Percentiles rank a stretch among this genome's conserved stretches.
Conservation (phyloP, 1,284 basidiomycete genomes). For the Leccinum pseudoinsigne region DNA sequence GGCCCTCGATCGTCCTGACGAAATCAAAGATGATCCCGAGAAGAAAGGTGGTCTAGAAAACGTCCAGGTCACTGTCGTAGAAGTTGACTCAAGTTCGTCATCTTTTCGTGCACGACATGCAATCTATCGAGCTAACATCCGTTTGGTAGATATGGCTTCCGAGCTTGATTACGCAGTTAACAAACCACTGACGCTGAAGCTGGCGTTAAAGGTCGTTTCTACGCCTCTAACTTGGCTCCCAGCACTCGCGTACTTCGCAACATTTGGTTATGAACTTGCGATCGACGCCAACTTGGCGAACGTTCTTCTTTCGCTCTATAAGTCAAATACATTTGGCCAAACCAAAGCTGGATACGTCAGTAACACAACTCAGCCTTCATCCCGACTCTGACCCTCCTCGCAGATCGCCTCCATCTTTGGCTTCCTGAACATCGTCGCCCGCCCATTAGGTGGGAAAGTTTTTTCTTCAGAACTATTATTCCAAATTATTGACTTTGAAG, state of each 20-base stretch:
- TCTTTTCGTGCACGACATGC: neutral
- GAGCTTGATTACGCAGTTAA: slow-evolving; percentile 50
- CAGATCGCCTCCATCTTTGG: slow-evolving; percentile 46
- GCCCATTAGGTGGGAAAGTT: slow-evolving; percentile 38
- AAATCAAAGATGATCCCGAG: slow-evolving; percentile 10
- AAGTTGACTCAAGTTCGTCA: neutral
- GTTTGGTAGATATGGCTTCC: slow-evolving; percentile 16
- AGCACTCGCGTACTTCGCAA: slow-evolving; percentile 49
- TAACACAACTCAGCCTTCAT: slow-evolving; percentile 4
- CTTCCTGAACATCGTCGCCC: slow-evolving; percentile 53
- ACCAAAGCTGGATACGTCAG: slow-evolving; percentile 54
- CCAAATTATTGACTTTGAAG: neutral
- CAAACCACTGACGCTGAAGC: slow-evolving; percentile 44
- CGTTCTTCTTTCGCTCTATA: slow-evolving; percentile 45
- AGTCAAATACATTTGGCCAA: slow-evolving; percentile 40
- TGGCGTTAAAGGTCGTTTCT: slow-evolving; percentile 38
- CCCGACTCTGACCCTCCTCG: slow-evolving; percentile 12
- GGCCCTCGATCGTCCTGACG: neutral
- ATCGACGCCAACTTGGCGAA: slow-evolving; percentile 58
- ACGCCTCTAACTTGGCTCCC: slow-evolving; percentile 64
- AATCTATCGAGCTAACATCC: neutral
- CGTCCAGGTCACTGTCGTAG: slow-evolving; percentile 24
- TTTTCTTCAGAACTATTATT: neutral
- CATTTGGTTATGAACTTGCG: slow-evolving; percentile 60
- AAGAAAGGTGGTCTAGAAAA: slow-evolving; percentile 18